These are phyloP conservation scores for Apiospora hydei DNA, from an alignment of 2,329 filamentous ascomycete species.

Conservation along the genomic window DNA sequence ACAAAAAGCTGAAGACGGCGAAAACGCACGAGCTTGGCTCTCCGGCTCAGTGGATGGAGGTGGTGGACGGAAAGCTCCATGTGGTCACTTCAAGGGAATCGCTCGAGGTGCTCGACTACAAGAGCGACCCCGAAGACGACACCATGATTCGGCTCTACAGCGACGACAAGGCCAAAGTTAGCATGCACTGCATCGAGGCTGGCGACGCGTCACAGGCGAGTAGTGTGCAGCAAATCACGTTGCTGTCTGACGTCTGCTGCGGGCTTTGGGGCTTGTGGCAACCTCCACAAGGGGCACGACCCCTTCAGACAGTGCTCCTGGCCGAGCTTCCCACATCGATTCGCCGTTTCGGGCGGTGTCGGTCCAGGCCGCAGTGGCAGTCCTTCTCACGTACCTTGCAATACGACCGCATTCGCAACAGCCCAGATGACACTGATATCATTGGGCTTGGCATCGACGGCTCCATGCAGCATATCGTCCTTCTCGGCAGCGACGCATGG, in stretches of 20 bases:
- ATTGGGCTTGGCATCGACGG: constrained; percentile 75
- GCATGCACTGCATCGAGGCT: constrained; percentile 56
- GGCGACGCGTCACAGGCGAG: constrained; percentile 35
- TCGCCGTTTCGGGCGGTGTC: constrained; percentile 60
- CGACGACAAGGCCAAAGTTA: constrained; percentile 53
- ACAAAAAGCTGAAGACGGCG: constrained; percentile 58
- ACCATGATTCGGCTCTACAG: constrained; percentile 52
- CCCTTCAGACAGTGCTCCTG: constrained; percentile 60
- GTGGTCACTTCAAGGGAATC: constrained; percentile 63
- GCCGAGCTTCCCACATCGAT: constrained; percentile 64
- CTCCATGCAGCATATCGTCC: constrained; percentile 71
- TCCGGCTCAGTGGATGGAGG: constrained; percentile 56
- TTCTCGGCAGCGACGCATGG: constrained; percentile 70
- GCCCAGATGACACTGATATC: constrained; percentile 56
- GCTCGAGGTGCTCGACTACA: constrained; percentile 60
- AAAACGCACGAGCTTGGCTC: constrained; percentile 60
- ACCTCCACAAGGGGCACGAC: constrained; percentile 50
- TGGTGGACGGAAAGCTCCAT: constrained; percentile 56
- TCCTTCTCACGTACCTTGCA: constrained; percentile 42
- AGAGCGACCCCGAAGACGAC: constrained; percentile 45
- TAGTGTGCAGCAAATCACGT: constrained; percentile 49
- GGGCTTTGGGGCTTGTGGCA: constrained; percentile 59
- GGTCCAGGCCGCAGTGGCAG: constrained; percentile 61
- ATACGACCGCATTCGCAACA: constrained; percentile 53
- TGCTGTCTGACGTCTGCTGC: constrained; percentile 57